These are phyloP conservation scores for Glonium stellatum DNA, from an alignment of 495 filamentous ascomycete genomes.

Conservation along the genomic window DNA sequence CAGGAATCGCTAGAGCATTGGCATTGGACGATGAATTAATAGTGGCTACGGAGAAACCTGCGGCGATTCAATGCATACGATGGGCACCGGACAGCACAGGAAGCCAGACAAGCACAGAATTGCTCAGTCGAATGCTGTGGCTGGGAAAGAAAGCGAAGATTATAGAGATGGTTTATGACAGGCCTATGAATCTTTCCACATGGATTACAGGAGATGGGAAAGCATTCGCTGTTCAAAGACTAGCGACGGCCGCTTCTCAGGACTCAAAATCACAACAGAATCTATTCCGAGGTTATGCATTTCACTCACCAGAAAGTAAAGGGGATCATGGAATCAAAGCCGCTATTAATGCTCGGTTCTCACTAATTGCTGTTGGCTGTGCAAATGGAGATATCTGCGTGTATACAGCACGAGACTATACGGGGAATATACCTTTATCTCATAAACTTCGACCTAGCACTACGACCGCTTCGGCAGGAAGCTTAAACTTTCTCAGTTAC, in stretches of 20 bases:
- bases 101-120: slow-evolving; percentile 82
- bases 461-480: slow-evolving; percentile 57
- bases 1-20: slow-evolving; percentile 79
- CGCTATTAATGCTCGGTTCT: slow-evolving; percentile 89
- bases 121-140: slow-evolving; percentile 81
- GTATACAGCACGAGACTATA: slow-evolving; percentile 87
- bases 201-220: slow-evolving; percentile 89
- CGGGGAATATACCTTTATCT: slow-evolving; percentile 86
- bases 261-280: slow-evolving; percentile 43
- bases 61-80: slow-evolving; percentile 90
- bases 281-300: slow-evolving; percentile 85
- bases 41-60: slow-evolving; percentile 86
- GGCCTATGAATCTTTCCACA: slow-evolving; percentile 91
- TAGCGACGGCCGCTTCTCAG: slow-evolving; percentile 22
- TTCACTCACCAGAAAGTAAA: slow-evolving; percentile 62
- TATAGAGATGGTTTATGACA: slow-evolving; percentile 85
- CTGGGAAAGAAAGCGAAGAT: slow-evolving; percentile 68
- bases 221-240: slow-evolving; percentile 85
- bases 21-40: slow-evolving; percentile 90
- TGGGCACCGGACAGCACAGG: slow-evolving; percentile 81
- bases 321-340: slow-evolving; percentile 60
- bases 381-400: slow-evolving; percentile 71
- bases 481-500: slow-evolving; percentile 69
- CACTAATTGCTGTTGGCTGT: slow-evolving; percentile 82
- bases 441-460: slow-evolving; percentile 64